phyloP scores from a whole-genome alignment of 768 basidiomycete species.

The Favolaschia claudopus region DNA sequence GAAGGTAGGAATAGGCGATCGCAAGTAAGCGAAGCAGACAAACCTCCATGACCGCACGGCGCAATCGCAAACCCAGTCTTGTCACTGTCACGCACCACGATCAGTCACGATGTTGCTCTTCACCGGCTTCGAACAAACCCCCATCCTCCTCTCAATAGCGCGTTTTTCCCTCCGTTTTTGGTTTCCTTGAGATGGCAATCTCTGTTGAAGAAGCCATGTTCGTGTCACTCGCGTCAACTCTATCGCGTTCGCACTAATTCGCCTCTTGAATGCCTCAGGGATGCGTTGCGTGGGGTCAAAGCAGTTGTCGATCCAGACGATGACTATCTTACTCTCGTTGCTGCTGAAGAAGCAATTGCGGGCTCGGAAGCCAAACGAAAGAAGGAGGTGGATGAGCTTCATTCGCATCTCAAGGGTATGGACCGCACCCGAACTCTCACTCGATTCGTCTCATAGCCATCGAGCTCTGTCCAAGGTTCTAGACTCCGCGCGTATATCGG shows the following conservation, averaged over 20 bases:
- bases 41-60: conserved; percentile 57
- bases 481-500: conserved; percentile 75
- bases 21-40: conserved; percentile 20
- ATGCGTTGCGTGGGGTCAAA: conserved; percentile 73
- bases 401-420: conserved; percentile 70
- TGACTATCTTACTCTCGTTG: conserved; percentile 78
- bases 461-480: conserved; percentile 69
- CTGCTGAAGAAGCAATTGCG: conserved; percentile 74
- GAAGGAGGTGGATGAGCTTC: conserved; percentile 74
- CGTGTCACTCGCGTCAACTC: conserved; percentile 12
- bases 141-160: no score
- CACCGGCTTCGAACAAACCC: no score
- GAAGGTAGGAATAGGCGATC: conserved; percentile 23
- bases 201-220: conserved; percentile 58
- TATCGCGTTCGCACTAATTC: background rate
- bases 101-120: no score
- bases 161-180: no score
- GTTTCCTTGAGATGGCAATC: conserved; percentile 52
- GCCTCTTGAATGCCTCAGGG: conserved; percentile 45
- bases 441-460: no score
- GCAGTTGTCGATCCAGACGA: conserved; percentile 81
- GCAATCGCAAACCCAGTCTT: no score
- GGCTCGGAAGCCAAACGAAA: conserved; percentile 62
- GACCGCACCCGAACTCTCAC: conserved; percentile 3
- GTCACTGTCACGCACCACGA: no score